Evolutionary conservation across 2,329 filamentous ascomycete genomes (phyloP), one percentile per base, ranked within the genome.

Genomic region (Penicillium sp.): DNA sequence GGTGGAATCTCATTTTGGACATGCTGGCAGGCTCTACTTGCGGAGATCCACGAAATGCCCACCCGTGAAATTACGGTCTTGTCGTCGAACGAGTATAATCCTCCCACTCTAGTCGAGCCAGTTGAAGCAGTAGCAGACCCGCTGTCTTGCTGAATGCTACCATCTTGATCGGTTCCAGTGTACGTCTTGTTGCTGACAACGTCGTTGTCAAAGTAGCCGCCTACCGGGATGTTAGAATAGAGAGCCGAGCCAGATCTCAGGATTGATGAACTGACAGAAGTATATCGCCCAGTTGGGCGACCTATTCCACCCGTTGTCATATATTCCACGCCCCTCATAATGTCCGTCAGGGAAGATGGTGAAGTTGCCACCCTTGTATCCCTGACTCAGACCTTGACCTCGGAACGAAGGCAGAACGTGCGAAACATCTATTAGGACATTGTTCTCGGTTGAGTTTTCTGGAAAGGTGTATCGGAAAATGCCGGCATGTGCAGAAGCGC

Each of bases 31-130:
- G 88, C 89, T 64, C 88, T 83, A 5, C 80, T 75, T 0, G 81
- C 71, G 0, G 88, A 90, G n/a, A 91, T 84, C 75, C 89, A 90
- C 0, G 88, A 90, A 11, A 91, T 85, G 1, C 89, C 89, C 0
- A 91, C 86, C 2, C 86, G 81, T 1, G 88, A 89, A 1, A 76
- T 80, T 1, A 90, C 77, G 2, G 75, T 63, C 0, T 74, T 71
- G 0, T 76, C 70, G 8, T 77, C 64, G 63, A 90, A 90, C 0
- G 82, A 81, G 71, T 88, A 89, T 0, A 89, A 29, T 7, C 66
- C 70, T 5, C 74, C 74, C 4, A 76, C 76, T 17, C 77, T 75
- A 1, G 76, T 78, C 2, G 80, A 83, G 0, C 82, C 81, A 3
- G 86, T 74, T 1, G 81, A 76, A 7, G 80, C 78, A 0, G 73